Percentiles rank a stretch among this genome's conserved stretches.
phyloP scores from a whole-genome alignment of 805 yeast species.

The Zygosaccharomyces kombuchaensis region DNA sequence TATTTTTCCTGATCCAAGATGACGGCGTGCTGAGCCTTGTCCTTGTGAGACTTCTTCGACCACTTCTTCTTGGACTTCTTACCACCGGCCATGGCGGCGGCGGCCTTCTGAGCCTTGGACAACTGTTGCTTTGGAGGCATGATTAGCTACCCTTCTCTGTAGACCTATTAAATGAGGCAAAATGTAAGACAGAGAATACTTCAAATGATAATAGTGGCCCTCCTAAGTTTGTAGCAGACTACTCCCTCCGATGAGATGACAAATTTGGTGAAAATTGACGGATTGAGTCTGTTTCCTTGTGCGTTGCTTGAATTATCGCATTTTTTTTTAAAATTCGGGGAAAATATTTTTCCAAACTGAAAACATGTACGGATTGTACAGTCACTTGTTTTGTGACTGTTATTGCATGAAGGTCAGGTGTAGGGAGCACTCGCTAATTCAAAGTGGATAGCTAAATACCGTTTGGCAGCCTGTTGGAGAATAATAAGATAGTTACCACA shows the following conservation, averaged over 20 bases:
- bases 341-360: background rate
- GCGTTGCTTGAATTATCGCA: background rate
- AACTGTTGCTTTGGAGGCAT: constrained; percentile 99
- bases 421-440: background rate
- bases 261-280: constrained; percentile 1
- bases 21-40: constrained; percentile 98
- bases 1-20: constrained; percentile 96
- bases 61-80: constrained; percentile 99
- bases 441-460: too few species aligned
- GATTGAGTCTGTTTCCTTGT: constrained; percentile 1
- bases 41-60: constrained; percentile 99
- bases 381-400: background rate
- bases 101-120: constrained; percentile 99
- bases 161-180: background rate
- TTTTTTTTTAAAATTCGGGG: background rate
- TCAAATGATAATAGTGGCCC: background rate
- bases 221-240: constrained; percentile 1
- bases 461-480: too few species aligned
- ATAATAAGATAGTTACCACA: too few species aligned
- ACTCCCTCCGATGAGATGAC: background rate
- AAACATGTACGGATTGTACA: background rate
- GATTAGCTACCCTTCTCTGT: constrained; percentile 33
- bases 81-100: constrained; percentile 99
- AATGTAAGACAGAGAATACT: background rate
- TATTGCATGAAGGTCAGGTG: too few species aligned